Conservation (phyloP, 148 eudicot genomes). For the Vaccinium macrocarpon region DNA sequence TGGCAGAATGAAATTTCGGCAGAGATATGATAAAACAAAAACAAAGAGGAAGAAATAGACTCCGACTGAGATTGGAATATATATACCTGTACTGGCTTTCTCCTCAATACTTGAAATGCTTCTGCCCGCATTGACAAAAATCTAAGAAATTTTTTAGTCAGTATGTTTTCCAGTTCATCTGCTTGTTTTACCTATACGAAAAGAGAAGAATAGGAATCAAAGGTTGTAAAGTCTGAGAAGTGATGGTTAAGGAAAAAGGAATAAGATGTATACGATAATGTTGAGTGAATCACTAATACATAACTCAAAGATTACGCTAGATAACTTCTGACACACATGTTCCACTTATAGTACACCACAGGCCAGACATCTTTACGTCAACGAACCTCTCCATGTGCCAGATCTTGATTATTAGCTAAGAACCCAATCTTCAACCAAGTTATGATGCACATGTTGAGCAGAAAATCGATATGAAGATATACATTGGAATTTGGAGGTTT, state of each 20-base stretch:
- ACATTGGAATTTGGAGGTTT: not conserved
- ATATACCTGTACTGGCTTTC: slow-evolving; percentile 93
- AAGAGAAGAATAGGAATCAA: slow-evolving; percentile 1
- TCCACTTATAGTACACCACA: not conserved
- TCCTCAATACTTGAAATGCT: slow-evolving; percentile 92
- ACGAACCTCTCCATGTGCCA: not conserved
- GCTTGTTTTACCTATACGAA: slow-evolving; percentile 78
- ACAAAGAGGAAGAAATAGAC: not conserved
- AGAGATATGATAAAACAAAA: not conserved
- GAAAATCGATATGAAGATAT: not conserved
- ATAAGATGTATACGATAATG: not conserved
- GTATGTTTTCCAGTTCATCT: slow-evolving; percentile 95
- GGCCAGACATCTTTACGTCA: not conserved
- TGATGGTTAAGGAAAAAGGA: not conserved
- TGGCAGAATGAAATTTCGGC: not conserved
- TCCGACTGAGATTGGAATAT: not conserved
- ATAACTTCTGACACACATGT: not conserved
- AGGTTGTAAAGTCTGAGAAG: not conserved
- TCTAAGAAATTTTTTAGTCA: slow-evolving; percentile 90
- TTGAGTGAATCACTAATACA: not conserved
- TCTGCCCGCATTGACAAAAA: slow-evolving; percentile 98
- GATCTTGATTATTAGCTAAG: not conserved
- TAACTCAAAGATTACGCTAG: not conserved
- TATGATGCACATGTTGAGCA: not conserved
- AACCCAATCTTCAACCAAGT: not conserved